Conservation (phyloP, 805 yeast species). For the Pichia phayaonensis region DNA sequence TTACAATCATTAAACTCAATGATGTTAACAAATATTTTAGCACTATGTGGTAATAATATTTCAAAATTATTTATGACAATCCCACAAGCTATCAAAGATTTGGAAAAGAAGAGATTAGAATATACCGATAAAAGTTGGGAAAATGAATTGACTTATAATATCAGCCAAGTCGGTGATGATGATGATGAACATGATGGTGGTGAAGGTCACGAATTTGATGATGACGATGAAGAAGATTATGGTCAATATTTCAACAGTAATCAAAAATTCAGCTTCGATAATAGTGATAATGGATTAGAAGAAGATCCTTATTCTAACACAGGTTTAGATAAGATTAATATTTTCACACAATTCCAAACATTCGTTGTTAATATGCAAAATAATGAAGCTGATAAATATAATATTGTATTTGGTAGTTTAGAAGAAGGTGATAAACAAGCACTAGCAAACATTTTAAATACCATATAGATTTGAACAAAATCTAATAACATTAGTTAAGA, state of each 20-base stretch:
- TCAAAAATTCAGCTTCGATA: conserved; percentile 33
- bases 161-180: conserved; percentile 15
- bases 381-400: conserved; percentile 30
- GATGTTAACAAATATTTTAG: conserved; percentile 29
- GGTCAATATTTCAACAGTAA: conserved; percentile 26
- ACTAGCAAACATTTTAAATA: conserved; percentile 10
- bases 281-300: conserved; percentile 58
- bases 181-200: conserved; percentile 20
- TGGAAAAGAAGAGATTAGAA: conserved; percentile 56
- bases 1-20: conserved; percentile 14
- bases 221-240: conserved; percentile 29
- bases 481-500: too few relatives aligned
- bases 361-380: conserved; percentile 43
- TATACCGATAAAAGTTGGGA: conserved; percentile 27
- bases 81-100: conserved; percentile 62
- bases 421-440: conserved; percentile 19
- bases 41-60: conserved; percentile 45
- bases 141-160: conserved; percentile 12
- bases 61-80: conserved; percentile 46
- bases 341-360: conserved; percentile 57
- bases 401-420: conserved; percentile 16
- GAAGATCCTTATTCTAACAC: conserved; percentile 80
- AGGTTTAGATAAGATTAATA: conserved; percentile 70
- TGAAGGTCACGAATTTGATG: conserved; percentile 22
- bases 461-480: background rate